Base-by-base conservation (phyloP, 2,329 filamentous ascomycete species). In the Penicillium oxalicum region DNA sequence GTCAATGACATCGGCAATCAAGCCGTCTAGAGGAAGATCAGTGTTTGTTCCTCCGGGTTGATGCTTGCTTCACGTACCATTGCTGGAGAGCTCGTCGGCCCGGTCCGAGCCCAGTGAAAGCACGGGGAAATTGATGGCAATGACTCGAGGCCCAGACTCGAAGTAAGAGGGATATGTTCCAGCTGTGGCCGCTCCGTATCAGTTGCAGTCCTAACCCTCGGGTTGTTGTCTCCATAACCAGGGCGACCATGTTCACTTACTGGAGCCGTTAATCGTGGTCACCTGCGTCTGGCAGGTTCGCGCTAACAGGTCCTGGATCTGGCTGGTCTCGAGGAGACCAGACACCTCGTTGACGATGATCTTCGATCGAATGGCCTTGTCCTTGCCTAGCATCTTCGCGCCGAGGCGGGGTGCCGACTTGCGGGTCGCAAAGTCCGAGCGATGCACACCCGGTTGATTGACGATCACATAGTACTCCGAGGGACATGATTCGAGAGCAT, bases 401-500 rank as follows among this genome's bases (percentile, higher is more conserved):
- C 66, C 77, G 73, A 72, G 77, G 70, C 74, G 78, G 62, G 75
- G 80, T 57, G 75, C 75, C 54, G 73, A 71, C 64, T 68, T 64
- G 68, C 70, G 64, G 59, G 73, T 71, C 56, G 73, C 70, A 60
- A 91, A 83, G 67, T 95, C 88, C 53, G 76, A 74, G 37, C 82
- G 79, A 57, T 84, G 82, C 48, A 90, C 77, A 57, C 86, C 86
- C 9, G 87, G 83, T 65, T 95, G 89, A 28, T 82, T 81, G 52
- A 94, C 79, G 56, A 96, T 68, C 49, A 94, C 73, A 71, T 95
- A 95, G 58, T 79, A 79, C 44, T 83, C 77, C 18, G 87, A 89
- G 2, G 86, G 84, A 69, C 89, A 95, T 46, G 71, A 69, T 35
- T 76, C 73, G 26, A 95, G 78, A 27, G 68, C 67, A 13, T 66